Evolutionary conservation across 2,329 filamentous ascomycete genomes (phyloP), one percentile per base, ranked within the genome.

Genomic region (Colletotrichum simmondsii): DNA sequence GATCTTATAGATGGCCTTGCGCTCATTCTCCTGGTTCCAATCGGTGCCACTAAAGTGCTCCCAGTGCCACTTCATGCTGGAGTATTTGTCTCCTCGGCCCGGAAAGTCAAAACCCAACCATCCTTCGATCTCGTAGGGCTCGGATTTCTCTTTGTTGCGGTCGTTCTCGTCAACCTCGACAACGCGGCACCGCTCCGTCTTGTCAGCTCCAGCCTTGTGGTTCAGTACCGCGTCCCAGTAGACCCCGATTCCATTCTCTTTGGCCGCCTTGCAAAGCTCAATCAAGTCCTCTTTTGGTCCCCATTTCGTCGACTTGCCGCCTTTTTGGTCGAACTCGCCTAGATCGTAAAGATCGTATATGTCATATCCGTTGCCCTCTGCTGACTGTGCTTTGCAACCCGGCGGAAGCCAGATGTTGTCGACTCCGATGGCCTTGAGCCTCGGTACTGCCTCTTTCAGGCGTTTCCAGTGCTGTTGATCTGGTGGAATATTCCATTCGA

Each of bases 261-360:
- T 86, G 3, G 91, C 90, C 14, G 84, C 82, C 24, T 84, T 79
- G 14, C 85, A 81, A 56, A 94, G 80, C 19, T 85, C 83, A 4
- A 88, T 72, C 8, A 94, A 83, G 71, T 94, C 91, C 54, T 90
- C 86, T 76, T 90, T 90, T 2, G 85, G 84, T 5, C 92, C 92
- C 92, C 92, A 94, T 85, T 93, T 94, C 1, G 92, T 94, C 8
- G 85, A 83, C 2, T 83, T 83, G 0, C 85, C 81, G 54, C 90
- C 91, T 78, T 94, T 94, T 77, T 94, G 92, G 66, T 94, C 90
- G 78, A 94, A 94, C 77, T 94, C 92, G 49, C 92, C 92, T 2
- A 93, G 81, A 74, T 93, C 91, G 77, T 92, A 81, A 5, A 94
- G 81, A 77, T 94, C 92, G 76, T 93, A 94, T 76, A 91, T 86